Base-by-base conservation (phyloP, 148 eudicot species). In the Polygonum aviculare region DNA sequence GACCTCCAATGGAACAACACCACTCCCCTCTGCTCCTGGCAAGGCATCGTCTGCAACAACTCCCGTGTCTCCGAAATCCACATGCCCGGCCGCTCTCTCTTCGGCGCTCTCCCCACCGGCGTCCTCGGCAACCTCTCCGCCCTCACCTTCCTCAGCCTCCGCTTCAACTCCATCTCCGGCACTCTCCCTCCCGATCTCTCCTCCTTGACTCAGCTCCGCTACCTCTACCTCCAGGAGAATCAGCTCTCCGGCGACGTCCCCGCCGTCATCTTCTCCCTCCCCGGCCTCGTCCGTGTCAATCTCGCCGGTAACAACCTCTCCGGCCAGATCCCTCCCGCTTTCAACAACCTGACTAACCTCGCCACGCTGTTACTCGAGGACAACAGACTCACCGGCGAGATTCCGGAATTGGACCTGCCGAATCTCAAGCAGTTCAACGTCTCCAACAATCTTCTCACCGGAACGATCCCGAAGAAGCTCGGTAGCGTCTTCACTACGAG, bases 251-350 rank as follows among this genome's bases (percentile, higher is more conserved):
- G 90, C 21, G 60, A 75, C 2, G 80, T 94, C 50, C 91, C 97
- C 1, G 74, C 73, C 7, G 82, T 74, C 19, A 0, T 91, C 2
- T 83, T 84, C 71, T 52, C 77, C 8, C n/a, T 92, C 4, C 74
- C 75, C 2, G 79, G 80, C 12, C 77, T 92, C 2, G 74, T 86
- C 21, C 82, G 96, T 10, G 75, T 92, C 11, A 82, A 81, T 59
- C 77, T 94, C 38, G 85, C 92, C 0, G 79, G 78, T 0, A 94
- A 94, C 76, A 76, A 86, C 19, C 83, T 94, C 60, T 83, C 93
- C 10, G 98, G 98, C 2, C 54, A 49, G 36, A 86, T 94, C 65
- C 82, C 96, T 0, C 3, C 70, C 1, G 75, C 74, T 2, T 80
- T 94, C 22, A 85, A 81, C 21, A 85, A 87, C 16, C 35, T 92